phyloP scores from a whole-genome alignment of 2,329 filamentous ascomycete genomes.

The Penicillium sp. region DNA sequence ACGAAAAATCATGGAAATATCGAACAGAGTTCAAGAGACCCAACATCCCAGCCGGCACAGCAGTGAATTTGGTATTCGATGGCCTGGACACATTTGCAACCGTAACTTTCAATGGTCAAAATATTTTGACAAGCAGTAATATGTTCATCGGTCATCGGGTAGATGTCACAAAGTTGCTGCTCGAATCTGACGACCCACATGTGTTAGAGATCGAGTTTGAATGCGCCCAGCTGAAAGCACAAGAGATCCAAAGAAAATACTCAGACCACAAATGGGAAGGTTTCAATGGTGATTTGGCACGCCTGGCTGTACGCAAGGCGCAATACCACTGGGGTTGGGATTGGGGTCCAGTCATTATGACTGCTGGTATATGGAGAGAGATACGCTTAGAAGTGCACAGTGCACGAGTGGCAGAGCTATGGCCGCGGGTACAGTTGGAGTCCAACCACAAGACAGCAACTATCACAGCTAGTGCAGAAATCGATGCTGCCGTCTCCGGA shows the following conservation, averaged over 20 bases:
- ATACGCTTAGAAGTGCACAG: slow-evolving; percentile 68
- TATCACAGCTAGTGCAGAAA: slow-evolving; percentile 38
- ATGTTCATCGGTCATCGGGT: slow-evolving; percentile 78
- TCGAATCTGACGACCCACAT: slow-evolving; percentile 39
- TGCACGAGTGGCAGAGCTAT: slow-evolving; percentile 63
- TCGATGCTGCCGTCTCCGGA: slow-evolving; percentile 33
- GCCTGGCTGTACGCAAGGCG: slow-evolving; percentile 64
- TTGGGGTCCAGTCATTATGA: slow-evolving; percentile 68
- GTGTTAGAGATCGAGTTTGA: slow-evolving; percentile 55
- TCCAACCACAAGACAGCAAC: slow-evolving; percentile 44
- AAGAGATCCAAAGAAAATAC: slow-evolving; percentile 48
- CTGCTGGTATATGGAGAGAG: slow-evolving; percentile 68
- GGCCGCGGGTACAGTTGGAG: slow-evolving; percentile 45
- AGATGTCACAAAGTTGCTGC: slow-evolving; percentile 63
- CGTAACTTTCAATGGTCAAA: slow-evolving; percentile 68
- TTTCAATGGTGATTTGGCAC: slow-evolving; percentile 51
- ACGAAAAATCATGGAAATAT: slow-evolving; percentile 73
- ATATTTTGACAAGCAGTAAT: slow-evolving; percentile 72
- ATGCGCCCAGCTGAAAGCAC: slow-evolving; percentile 50
- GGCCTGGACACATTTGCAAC: slow-evolving; percentile 80
- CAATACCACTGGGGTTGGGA: slow-evolving; percentile 76
- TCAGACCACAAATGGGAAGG: slow-evolving; percentile 52
- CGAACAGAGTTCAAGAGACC: slow-evolving; percentile 60
- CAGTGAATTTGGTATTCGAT: slow-evolving; percentile 70
- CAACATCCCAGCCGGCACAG: slow-evolving; percentile 49